phyloP scores from a whole-genome alignment of 768 basidiomycete genomes.

The Boletus pseudo-olivaceus region DNA sequence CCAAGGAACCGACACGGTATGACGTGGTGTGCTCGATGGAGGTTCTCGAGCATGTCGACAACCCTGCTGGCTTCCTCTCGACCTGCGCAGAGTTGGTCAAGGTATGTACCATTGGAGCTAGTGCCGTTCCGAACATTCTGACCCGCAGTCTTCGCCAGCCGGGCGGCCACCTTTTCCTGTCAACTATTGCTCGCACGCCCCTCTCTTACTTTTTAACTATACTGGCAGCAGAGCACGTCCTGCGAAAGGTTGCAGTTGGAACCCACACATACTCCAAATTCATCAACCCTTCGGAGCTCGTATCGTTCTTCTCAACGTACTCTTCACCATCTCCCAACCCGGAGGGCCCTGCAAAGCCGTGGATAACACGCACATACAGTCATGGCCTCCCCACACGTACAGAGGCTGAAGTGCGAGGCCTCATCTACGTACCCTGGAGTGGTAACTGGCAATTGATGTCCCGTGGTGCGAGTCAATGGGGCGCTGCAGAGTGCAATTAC shows the following conservation, averaged over 20 bases:
- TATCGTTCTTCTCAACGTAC: conserved; percentile 74
- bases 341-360: conserved; percentile 35
- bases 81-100: conserved; percentile 85
- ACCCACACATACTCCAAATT: conserved; percentile 94
- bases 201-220: conserved; percentile 70
- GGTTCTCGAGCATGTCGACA: conserved; percentile 95
- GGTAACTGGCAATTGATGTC: conserved; percentile 70
- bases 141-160: conserved; percentile 50
- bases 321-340: conserved; percentile 23
- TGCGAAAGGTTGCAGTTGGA: conserved; percentile 76
- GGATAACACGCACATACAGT: conserved; percentile 55
- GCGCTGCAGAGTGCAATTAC: conserved; percentile 67
- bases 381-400: conserved; percentile 51
- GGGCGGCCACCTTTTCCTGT: conserved; percentile 92
- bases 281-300: conserved; percentile 81
- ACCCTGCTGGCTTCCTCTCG: conserved; percentile 78
- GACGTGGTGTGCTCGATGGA: conserved; percentile 98
- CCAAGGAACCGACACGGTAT: conserved; percentile 61
- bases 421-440: conserved; percentile 70
- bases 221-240: conserved; percentile 75
- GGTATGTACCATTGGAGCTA: conserved; percentile 41
- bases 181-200: conserved; percentile 87
- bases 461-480: conserved; percentile 43
- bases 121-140: neutral
- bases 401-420: conserved; percentile 77